These are phyloP conservation scores for Colletotrichum sp. DNA, from an alignment of 2,329 filamentous ascomycete genomes.

Conservation along the genomic window DNA sequence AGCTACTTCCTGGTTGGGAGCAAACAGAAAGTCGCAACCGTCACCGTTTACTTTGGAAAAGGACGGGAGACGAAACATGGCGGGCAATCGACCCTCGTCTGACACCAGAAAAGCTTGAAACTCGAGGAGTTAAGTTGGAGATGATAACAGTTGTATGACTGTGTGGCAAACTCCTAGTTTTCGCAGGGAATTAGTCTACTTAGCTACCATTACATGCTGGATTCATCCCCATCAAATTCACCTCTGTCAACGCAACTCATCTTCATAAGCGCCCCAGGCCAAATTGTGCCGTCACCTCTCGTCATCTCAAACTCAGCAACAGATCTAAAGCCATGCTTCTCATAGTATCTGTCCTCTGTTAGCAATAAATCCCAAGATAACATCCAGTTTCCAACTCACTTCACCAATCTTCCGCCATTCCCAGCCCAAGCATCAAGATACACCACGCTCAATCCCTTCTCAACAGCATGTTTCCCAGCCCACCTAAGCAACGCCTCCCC, in stretches of 20 bases:
- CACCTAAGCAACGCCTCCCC: constrained; percentile 15
- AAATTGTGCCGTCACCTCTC: background rate
- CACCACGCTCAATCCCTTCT: constrained; percentile 19
- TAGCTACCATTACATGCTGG: accelerated
- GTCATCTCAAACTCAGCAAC: background rate
- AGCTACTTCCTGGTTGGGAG: background rate
- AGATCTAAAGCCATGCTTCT: background rate
- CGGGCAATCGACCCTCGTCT: accelerated
- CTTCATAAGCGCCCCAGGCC: background rate
- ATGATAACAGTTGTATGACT: background rate
- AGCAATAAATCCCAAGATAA: background rate
- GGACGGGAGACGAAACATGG: background rate
- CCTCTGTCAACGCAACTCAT: background rate
- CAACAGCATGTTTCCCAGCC: constrained; percentile 1
- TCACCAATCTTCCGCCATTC: constrained; percentile 24
- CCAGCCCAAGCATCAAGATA: constrained; percentile 32
- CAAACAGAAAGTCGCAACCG: background rate
- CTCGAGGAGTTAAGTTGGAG: background rate
- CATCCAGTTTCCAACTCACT: background rate
- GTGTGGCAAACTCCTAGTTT: accelerated
- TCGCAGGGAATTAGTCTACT: accelerated
- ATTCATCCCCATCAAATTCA: background rate
- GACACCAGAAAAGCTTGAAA: background rate
- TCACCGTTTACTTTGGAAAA: background rate
- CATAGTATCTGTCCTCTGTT: background rate